Base-by-base conservation (phyloP, 805 yeast genomes). In the Helenozyma baotianmanensis region DNA sequence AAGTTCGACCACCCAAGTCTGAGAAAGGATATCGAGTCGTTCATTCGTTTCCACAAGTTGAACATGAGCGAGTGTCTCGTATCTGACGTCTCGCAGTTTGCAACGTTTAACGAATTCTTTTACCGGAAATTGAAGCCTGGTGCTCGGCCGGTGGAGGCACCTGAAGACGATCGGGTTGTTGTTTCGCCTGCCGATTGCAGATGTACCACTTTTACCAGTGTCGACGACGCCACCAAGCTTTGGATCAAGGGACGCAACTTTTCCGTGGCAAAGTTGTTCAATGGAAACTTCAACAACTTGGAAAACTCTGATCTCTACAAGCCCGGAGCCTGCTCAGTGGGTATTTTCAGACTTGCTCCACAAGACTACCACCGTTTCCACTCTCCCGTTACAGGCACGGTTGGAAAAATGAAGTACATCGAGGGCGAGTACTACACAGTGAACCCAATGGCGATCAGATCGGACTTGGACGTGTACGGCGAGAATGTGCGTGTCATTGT, bases 341-440 rank as follows among this genome's bases (percentile, higher is more conserved):
- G 82, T 0, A 75, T 90, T 2, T 90, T 90, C 56, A 63, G 98
- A 36, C 63, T 90, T 26, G 97, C 98, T 0, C 98, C 98, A 1
- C 98, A 90, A 54, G 98, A 90, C 55, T 90, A 90, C 52, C 98
- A 90, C 53, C 65, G 98, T 27, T 89, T 90, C 58, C 98, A 90
- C 55, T 71, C 77, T 11, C 96, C 97, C 0, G 89, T 92, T 2
- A 74, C 72, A 38, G 97, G 97, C 2, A 53, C 53, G 0, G 58
- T 92, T 21, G 82, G 83, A 1, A 68, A 75, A 36, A 80, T 90
- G 11, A 67, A 67, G 29, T 71, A 67, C 44, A 82, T 90, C 21
- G 82, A 79, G 22, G 98, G 97, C 1, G 92, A 88, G 49, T 90
- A 90, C 54, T 90, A 86, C 54, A 90, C 97, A 0, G 98, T 90